phyloP scores from a whole-genome alignment of 148 eudicot genomes.

The Chenopodium berlandieri region DNA sequence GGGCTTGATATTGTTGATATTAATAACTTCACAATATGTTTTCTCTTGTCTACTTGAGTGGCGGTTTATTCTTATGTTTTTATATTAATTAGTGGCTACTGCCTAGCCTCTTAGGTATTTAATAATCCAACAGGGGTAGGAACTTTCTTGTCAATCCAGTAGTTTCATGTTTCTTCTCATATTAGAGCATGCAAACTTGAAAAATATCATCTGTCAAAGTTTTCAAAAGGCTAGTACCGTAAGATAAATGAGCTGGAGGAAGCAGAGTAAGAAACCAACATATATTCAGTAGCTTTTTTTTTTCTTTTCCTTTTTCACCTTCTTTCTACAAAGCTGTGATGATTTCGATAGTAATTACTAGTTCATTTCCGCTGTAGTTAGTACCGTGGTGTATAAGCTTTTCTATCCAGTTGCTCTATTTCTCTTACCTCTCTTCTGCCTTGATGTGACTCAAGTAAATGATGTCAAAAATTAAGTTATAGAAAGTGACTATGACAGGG shows the following conservation, averaged over 20 bases:
- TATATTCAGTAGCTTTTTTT: neutral
- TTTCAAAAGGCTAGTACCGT: neutral
- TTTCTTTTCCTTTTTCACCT: neutral
- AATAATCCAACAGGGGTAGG: neutral
- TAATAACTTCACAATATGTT: neutral
- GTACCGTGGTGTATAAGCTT: neutral
- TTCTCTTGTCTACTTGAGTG: neutral
- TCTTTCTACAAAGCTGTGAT: neutral
- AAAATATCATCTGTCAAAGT: neutral
- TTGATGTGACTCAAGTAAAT: neutral
- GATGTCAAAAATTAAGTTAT: neutral
- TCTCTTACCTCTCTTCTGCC: neutral
- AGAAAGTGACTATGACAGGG: neutral
- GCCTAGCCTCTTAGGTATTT: neutral
- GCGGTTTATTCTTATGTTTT: neutral
- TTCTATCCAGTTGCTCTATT: neutral
- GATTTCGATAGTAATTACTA: neutral
- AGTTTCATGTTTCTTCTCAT: slow-evolving; percentile 1
- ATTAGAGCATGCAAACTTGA: neutral
- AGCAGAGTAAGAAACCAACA: neutral
- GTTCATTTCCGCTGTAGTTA: neutral
- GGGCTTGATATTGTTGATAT: neutral
- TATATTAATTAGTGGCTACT: neutral
- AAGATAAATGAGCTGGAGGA: neutral
- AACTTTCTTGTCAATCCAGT: neutral